Conservation (phyloP, 371 early-diverging fungal genomes). For the Mortierella sp. region DNA sequence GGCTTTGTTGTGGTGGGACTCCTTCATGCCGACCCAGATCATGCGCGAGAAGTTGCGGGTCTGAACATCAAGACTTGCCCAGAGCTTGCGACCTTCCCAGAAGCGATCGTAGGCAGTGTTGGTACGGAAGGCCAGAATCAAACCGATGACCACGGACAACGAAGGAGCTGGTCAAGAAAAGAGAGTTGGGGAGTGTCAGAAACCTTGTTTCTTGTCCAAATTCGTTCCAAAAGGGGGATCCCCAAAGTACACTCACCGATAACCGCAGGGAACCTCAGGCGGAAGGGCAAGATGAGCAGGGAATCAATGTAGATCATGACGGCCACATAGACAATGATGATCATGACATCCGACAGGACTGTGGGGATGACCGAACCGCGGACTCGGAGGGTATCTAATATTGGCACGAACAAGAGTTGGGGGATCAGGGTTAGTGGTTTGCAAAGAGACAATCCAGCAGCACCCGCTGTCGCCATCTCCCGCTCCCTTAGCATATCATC, state of each 20-base stretch:
- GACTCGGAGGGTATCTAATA: slow-evolving; percentile 44
- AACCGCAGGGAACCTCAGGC: slow-evolving; percentile 19
- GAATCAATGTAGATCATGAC: slow-evolving; percentile 16
- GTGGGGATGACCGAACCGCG: slow-evolving; percentile 49
- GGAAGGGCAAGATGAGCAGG: slow-evolving; percentile 8
- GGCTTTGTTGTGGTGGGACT: slow-evolving; percentile 39
- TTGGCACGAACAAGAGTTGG: too few relatives aligned
- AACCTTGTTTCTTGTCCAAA: neutral
- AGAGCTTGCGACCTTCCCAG: slow-evolving; percentile 75
- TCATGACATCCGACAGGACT: slow-evolving; percentile 28
- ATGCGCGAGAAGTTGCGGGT: slow-evolving; percentile 72
- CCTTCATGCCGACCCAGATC: slow-evolving; percentile 70
- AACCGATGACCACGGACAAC: slow-evolving; percentile 70
- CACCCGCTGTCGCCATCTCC: too few relatives aligned
- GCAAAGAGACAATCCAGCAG: too few relatives aligned
- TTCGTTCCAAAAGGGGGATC: neutral
- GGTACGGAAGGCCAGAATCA: slow-evolving; percentile 76
- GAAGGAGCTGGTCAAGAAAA: slow-evolving; percentile 53
- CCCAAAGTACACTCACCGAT: slow-evolving; percentile 45
- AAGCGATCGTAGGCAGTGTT: slow-evolving; percentile 78
- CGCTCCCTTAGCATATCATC: too few relatives aligned
- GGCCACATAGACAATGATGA: slow-evolving; percentile 28
- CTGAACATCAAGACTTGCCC: slow-evolving; percentile 65
- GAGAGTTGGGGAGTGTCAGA: slow-evolving; percentile 2
- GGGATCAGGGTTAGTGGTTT: too few relatives aligned